Conservation (phyloP, 805 yeast species). For the Candida qinlingensis region DNA sequence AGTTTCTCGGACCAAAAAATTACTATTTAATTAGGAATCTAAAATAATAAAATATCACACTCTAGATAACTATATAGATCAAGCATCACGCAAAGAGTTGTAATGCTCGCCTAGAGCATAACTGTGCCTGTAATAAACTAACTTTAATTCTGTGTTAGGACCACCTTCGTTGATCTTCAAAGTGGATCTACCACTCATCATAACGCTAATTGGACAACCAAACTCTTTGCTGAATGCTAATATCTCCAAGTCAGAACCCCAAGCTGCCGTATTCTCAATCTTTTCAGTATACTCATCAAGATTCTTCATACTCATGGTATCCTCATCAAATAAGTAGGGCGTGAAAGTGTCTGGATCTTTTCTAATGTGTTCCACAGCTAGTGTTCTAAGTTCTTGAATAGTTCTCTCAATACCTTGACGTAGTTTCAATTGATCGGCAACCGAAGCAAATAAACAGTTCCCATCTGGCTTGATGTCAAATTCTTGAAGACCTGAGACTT, state of each 20-base stretch:
- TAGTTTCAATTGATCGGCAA: constrained; percentile 64
- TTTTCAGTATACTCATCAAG: constrained; percentile 63
- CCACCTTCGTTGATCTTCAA: constrained; percentile 53
- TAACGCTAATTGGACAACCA: constrained; percentile 67
- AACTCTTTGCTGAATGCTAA: constrained; percentile 72
- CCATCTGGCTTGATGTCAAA: constrained; percentile 87
- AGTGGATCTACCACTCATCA: constrained; percentile 72
- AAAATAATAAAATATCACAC: background rate
- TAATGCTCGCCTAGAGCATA: constrained; percentile 95
- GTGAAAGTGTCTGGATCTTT: constrained; percentile 61
- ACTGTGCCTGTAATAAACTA: constrained; percentile 80
- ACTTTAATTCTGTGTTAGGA: constrained; percentile 46
- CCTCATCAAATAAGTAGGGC: constrained; percentile 82
- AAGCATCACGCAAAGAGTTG: constrained; percentile 60
- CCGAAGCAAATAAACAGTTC: constrained; percentile 84
- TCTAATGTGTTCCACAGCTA: constrained; percentile 64
- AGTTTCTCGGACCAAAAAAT: background rate
- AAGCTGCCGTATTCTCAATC: constrained; percentile 72
- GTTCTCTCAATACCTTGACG: constrained; percentile 40
- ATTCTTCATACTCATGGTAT: constrained; percentile 56
- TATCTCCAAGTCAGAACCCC: constrained; percentile 97
- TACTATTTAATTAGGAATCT: background rate
- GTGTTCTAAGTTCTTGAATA: constrained; percentile 51
- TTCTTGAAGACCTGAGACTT: constrained; percentile 42
- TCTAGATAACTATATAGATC: background rate